These are phyloP conservation scores for Penicillium crustosum DNA, from an alignment of 2,329 filamentous ascomycete genomes.

Conservation along the genomic window DNA sequence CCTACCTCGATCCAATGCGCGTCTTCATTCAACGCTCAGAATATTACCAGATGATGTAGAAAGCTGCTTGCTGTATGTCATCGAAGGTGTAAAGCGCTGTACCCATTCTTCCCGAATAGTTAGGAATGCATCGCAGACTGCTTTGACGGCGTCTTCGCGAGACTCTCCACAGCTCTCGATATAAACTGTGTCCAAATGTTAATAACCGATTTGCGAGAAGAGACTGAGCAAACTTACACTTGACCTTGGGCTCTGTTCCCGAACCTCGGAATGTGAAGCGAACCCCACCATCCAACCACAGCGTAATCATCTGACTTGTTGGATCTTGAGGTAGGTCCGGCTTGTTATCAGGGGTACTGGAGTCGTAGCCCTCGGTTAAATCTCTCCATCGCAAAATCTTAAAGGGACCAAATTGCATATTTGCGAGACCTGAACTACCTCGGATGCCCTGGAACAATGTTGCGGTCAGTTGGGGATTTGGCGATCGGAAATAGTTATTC, in stretches of 20 bases:
- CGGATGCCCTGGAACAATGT: slow-evolving; percentile 58
- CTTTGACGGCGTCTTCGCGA: slow-evolving; percentile 35
- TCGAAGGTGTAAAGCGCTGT: slow-evolving; percentile 37
- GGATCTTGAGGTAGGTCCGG: slow-evolving; percentile 58
- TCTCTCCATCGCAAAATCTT: slow-evolving; percentile 61
- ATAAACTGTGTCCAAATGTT: slow-evolving; percentile 32
- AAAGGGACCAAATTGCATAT: slow-evolving; percentile 51
- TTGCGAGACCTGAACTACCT: slow-evolving; percentile 43
- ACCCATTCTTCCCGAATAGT: slow-evolving; percentile 43
- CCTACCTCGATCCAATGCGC: background rate
- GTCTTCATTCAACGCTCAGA: slow-evolving; percentile 24
- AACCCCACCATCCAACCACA: slow-evolving; percentile 55
- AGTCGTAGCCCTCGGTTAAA: slow-evolving; percentile 61
- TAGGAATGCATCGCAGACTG: slow-evolving; percentile 40
- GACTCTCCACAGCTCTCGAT: slow-evolving; percentile 44
- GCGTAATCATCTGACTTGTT: slow-evolving; percentile 63
- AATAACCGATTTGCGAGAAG: background rate
- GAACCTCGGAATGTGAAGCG: slow-evolving; percentile 62
- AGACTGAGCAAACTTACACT: slow-evolving; percentile 44
- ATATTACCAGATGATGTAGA: slow-evolving; percentile 42
- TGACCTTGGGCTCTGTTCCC: slow-evolving; percentile 68
- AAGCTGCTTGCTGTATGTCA: slow-evolving; percentile 38
- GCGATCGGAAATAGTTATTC: slow-evolving; percentile 64
- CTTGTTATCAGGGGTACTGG: slow-evolving; percentile 51
- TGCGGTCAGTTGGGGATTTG: slow-evolving; percentile 53